Conservation (phyloP, 78 protist genomes). For the Dictyostelium discoideum region dicty_2.7 NC_007088.5:3874501-3875000, state of each 20-base stretch:
- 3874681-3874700: slow-evolving; percentile 11
- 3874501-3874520: neutral
- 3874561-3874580: slow-evolving; percentile 17
- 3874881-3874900: slow-evolving; percentile 16
- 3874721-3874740: neutral
- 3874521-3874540: neutral
- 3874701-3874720: neutral
- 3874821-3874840: neutral
- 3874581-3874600: slow-evolving; percentile 14
- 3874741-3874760: neutral
- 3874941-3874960: neutral
- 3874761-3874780: neutral
- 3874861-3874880: neutral
- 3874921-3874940: neutral
- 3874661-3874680: neutral
- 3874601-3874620: slow-evolving; percentile 25
- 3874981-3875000: neutral
- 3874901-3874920: neutral
- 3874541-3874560: neutral
- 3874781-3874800: neutral
- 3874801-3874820: neutral
- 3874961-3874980: neutral
- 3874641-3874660: neutral
- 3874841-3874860: neutral
- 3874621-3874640: neutral